Evolutionary conservation across 2,329 filamentous ascomycete species (phyloP).

Genomic region (Microsporum ferrugineum): DNA sequence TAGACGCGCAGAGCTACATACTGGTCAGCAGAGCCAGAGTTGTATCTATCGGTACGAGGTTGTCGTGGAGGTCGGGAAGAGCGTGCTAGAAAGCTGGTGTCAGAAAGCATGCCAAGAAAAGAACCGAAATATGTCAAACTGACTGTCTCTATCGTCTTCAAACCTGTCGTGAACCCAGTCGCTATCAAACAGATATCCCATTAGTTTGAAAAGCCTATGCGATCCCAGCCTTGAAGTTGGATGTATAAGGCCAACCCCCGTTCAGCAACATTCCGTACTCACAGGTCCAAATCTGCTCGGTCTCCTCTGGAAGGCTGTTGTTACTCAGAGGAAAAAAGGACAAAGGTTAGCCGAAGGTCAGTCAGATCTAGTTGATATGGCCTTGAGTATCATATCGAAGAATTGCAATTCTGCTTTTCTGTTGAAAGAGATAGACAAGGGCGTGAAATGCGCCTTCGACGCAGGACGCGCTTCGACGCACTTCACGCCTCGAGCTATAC

Average conservation of each 20-base stretch:
- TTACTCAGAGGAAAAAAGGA: constrained; percentile 19
- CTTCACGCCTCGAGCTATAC: constrained; percentile 23
- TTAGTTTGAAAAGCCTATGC: background rate
- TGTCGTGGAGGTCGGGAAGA: constrained; percentile 34
- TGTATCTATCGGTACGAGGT: constrained; percentile 25
- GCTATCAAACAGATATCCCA: constrained; percentile 32
- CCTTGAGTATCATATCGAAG: constrained; percentile 8
- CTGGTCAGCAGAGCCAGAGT: constrained; percentile 14
- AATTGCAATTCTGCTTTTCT: constrained; percentile 1
- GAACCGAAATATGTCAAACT: constrained; percentile 15
- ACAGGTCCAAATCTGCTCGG: constrained; percentile 38
- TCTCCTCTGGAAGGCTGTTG: constrained; percentile 38
- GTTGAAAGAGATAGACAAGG: background rate
- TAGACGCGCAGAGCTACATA: background rate
- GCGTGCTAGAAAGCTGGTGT: constrained; percentile 24
- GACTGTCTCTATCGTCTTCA: constrained; percentile 56
- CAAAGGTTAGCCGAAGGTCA: constrained; percentile 36
- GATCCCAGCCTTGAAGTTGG: background rate
- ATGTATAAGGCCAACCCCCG: background rate
- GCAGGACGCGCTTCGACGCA: constrained; percentile 13
- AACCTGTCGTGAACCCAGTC: constrained; percentile 94
- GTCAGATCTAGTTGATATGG: constrained; percentile 15
- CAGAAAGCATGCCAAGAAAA: constrained; percentile 8
- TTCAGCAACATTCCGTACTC: constrained; percentile 13
- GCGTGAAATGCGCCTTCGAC: constrained; percentile 4